Base-by-base conservation (phyloP, 805 yeast species). In the Saccharomyces paradoxus region DNA sequence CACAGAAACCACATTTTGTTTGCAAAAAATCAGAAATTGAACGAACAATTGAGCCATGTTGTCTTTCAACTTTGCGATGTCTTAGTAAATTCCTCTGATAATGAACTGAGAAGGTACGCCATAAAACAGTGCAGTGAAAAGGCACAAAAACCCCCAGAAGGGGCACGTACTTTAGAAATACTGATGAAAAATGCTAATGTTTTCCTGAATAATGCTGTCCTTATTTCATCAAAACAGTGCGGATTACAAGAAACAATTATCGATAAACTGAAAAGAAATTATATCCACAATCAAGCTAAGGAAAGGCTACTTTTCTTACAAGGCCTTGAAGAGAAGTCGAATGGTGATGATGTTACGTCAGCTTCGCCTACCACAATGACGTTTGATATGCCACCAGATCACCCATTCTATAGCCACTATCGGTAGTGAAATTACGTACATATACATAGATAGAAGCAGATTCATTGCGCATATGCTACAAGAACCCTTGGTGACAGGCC, bases 251-350 rank as follows among this genome's bases (percentile, higher is more conserved):
- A 68, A 50, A 60, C 58, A 41, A 59, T 68, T 10, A 59, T 62
- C 0, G 70, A 68, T 54, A 66, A 65, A 46, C 55, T 68, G 49
- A 63, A 62, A 49, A 55, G 71, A 29, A 68, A 68, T 52, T 65
- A 63, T 50, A 60, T 65, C 13, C 65, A 54, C 53, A 52, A 56
- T 12, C 68, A 68, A 52, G 65, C 69, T 4, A 47, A 46, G 14
- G 52, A 53, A 21, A 56, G 67, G 24, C 56, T 65, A n/a, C 50
- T 48, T 24, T 44, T 55, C 22, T 48, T 63, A 7, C 58, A 59
- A 14, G 14, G 9, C 46, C 22, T 37, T 3, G 46, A 48, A n/a
- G 24, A 37, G 44, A 37, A 17, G 10, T 37, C 44, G 6, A 37
- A 37, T 37, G 44, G 13, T 17, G 44, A 37, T 7, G 24, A 17